Evolutionary conservation across 2,329 filamentous ascomycete species (phyloP), one percentile per base, ranked within the genome.

Genomic region (Massarina eburnea): DNA sequence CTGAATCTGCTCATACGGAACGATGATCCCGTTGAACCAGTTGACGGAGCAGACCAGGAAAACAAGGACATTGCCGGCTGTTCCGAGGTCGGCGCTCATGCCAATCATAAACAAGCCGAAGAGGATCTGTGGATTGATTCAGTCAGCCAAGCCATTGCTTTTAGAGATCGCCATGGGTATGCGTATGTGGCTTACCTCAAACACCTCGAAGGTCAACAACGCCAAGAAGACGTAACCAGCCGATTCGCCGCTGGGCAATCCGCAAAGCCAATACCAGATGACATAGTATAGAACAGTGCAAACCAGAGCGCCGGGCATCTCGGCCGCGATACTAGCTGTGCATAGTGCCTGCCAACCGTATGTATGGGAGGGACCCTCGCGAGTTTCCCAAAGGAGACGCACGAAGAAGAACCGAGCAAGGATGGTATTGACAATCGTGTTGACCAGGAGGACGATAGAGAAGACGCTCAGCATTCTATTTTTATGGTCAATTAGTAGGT

Each of bases 261-360:
- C 34, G 34, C 17, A 7, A 12, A 37, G 19, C 17, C 15, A 37
- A 17, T 37, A 37, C 34, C 34, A 37, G 12, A 37, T 19, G 17
- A 37, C 17, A 18, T 19, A 37, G 34, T 37, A 37, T 18, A 37
- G 17, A 22, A 22, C 8, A 14, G 6, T 6, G 19, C 17, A 19
- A 1, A 21, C 17, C 15, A 37, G 12, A 18, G 19, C 19, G 18
- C 17, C 34, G 17, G 34, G 34, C 19, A 37, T 37, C 62, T 89
- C 86, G 39, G 85, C 83, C 1, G 85, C 40, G 41, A 88, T 80
- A 59, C 86, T 86, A 57, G 83, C 78, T 3, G 84, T 70, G 61
- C 88, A 77, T 67, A 89, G 88, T 1, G 77, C 82, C 54, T 80
- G 76, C 85, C 85, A 89, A 0, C 82, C 86, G 71, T 88, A 89